Percentiles rank a stretch among this genome's conserved stretches.
These are phyloP conservation scores for Lodderomyces jiufengensis DNA, from an alignment of 1,139 yeast species.

Conservation along the genomic window DNA sequence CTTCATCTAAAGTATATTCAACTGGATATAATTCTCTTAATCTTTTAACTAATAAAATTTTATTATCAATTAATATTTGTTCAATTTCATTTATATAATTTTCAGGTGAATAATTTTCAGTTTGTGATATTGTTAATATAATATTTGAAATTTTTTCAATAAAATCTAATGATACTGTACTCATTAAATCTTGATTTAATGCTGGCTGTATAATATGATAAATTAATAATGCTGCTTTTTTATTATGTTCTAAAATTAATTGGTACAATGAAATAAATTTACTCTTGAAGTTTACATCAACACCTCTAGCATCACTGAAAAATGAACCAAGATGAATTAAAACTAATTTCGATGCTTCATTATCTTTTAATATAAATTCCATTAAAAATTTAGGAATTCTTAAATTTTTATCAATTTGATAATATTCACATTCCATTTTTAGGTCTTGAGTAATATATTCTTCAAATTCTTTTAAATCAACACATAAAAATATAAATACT, in stretches of 20 bases:
- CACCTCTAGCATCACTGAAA: slow-evolving; percentile 47
- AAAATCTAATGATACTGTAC: slow-evolving; percentile 25
- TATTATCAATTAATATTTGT: slow-evolving; percentile 15
- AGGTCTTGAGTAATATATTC: slow-evolving; percentile 40
- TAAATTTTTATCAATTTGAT: slow-evolving; percentile 29
- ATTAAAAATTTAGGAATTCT: slow-evolving; percentile 47
- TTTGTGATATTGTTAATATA: slow-evolving; percentile 21
- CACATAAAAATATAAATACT: slow-evolving; percentile 52
- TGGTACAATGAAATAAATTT: slow-evolving; percentile 52
- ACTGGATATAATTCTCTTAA: slow-evolving; percentile 17
- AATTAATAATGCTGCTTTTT: slow-evolving; percentile 39
- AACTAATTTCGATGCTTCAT: slow-evolving; percentile 42
- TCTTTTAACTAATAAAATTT: slow-evolving; percentile 12
- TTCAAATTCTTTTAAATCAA: slow-evolving; percentile 46
- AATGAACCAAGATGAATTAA: slow-evolving; percentile 47
- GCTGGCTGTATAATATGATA: slow-evolving; percentile 41
- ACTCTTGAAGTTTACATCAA: slow-evolving; percentile 41
- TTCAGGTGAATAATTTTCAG: slow-evolving; percentile 19
- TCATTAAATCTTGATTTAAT: slow-evolving; percentile 35
- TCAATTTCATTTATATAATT: slow-evolving; percentile 16
- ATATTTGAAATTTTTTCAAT: slow-evolving; percentile 30
- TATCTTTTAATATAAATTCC: slow-evolving; percentile 45
- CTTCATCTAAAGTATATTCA: slow-evolving; percentile 14
- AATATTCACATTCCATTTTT: slow-evolving; percentile 30
- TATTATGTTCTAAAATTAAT: slow-evolving; percentile 35